phyloP scores from a whole-genome alignment of 1,284 basidiomycete genomes.

The Thecaphora thlaspeos region DNA sequence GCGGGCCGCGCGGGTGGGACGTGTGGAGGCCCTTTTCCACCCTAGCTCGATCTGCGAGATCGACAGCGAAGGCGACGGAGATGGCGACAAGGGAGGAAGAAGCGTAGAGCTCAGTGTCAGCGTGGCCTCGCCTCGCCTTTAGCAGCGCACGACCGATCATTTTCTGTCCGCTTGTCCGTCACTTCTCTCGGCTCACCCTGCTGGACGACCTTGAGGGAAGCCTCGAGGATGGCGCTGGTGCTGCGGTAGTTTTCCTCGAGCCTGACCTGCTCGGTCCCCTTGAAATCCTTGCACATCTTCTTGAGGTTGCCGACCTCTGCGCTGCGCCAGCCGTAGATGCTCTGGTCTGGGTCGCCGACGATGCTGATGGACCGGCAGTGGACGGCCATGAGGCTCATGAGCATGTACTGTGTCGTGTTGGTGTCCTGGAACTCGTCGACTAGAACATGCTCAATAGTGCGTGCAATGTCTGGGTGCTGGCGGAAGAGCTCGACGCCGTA shows the following conservation, averaged over 20 bases:
- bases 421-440: constrained; percentile 94
- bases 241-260: constrained; percentile 87
- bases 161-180: too few relatives aligned
- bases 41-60: constrained; percentile 66
- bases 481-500: constrained; percentile 69
- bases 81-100: too few relatives aligned
- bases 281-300: constrained; percentile 45
- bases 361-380: constrained; percentile 65
- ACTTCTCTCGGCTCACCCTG: constrained; percentile 76
- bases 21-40: constrained; percentile 76
- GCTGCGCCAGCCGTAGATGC: constrained; percentile 86
- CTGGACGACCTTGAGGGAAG: constrained; percentile 74
- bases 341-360: constrained; percentile 91
- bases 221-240: constrained; percentile 73
- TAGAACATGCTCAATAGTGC: constrained; percentile 73
- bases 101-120: too few relatives aligned
- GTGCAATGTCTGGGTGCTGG: constrained; percentile 63
- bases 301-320: constrained; percentile 61
- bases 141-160: too few relatives aligned
- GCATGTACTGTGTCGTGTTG: constrained; percentile 78
- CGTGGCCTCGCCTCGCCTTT: too few relatives aligned
- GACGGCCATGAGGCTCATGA: constrained; percentile 66
- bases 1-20: constrained; percentile 67
- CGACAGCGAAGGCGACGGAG: background rate
- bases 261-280: constrained; percentile 65